Base-by-base conservation (phyloP, 352 stramenopile genomes). In the Globisporangium mamillatum region DNA sequence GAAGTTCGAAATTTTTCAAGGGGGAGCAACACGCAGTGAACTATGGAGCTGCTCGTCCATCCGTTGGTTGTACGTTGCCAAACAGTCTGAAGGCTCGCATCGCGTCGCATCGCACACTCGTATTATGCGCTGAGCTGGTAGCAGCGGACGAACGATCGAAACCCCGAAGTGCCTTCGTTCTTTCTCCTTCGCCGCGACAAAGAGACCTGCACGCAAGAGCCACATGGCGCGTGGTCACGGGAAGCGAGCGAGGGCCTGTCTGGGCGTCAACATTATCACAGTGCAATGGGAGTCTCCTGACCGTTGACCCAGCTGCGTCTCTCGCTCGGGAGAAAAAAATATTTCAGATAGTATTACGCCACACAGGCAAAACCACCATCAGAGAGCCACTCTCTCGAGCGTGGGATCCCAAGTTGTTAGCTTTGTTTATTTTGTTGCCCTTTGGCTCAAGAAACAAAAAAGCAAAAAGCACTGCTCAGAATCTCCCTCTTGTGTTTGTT, bases 1-100 rank as follows among this genome's bases (percentile, higher is more conserved):
- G n/a, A 20, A 52, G 27, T 53, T 63, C 57, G 57, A 63, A 53
- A 55, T 55, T 55, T 55, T 55, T 25, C 7, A 25, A 14, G 4
- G 16, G 4, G 44, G 16, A 52, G 36, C 36, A 44, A 50, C 41
- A 50, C 41, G 41, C 41, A 50, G 41, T 22, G 41, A 50, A 50
- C 41, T 50, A n/a, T n/a, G 16, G 41, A 50, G 16, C 41, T 50
- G 41, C 41, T 22, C 41, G 14, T 22, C 18, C 41, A n/a, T 50
- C 41, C 14, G 29, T 32, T 32, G 29, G 29, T 7, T 32, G 29
- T 32, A 32, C 29, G 29, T 32, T 46, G 41, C 41, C 41, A 48
- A 10, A 6, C 41, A 54, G 20, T 54, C 44, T 22, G 44, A n/a
- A 52, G 10, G 12, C 6, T n/a, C 16, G 16, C 41, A 22, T 50